These are phyloP conservation scores for Cyberlindnera meyerae DNA, from an alignment of 805 yeast genomes.

Conservation along the genomic window DNA sequence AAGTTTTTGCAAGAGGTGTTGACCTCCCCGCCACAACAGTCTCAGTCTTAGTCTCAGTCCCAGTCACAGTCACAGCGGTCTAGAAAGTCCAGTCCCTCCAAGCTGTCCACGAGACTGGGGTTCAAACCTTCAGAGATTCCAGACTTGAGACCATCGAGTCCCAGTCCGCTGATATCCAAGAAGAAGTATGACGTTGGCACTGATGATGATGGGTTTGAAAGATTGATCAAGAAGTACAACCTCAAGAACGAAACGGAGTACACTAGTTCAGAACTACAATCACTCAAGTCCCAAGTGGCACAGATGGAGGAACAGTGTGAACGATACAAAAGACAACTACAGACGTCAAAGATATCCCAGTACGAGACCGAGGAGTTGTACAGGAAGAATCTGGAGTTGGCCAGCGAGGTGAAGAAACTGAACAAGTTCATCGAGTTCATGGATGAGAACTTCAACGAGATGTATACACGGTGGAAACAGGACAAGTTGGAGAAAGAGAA, in stretches of 20 bases:
- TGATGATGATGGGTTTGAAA: slow-evolving; percentile 8
- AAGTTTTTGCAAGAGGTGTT: slow-evolving; percentile 7
- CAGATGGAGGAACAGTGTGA: slow-evolving; percentile 11
- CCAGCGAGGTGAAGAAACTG: slow-evolving; percentile 14
- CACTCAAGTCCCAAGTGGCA: slow-evolving; percentile 5
- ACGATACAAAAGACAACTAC: slow-evolving; percentile 4
- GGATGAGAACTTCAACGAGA: slow-evolving; percentile 17
- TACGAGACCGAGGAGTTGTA: slow-evolving; percentile 5
- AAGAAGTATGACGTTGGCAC: too few relatives aligned
- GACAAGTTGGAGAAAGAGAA: slow-evolving; percentile 15
- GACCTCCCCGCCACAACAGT: too few relatives aligned
- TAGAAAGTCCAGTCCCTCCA: neutral
- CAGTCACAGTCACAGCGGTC: neutral
- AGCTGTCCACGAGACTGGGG: slow-evolving; percentile 1
- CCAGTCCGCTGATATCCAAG: slow-evolving; percentile 1
- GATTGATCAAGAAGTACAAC: slow-evolving; percentile 13
- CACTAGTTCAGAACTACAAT: slow-evolving; percentile 1
- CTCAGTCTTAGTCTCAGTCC: too few relatives aligned
- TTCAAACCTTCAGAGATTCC: slow-evolving; percentile 10
- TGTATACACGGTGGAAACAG: slow-evolving; percentile 8
- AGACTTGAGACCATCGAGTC: slow-evolving; percentile 7
- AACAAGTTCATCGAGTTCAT: slow-evolving; percentile 18
- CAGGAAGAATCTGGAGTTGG: slow-evolving; percentile 7
- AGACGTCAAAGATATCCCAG: slow-evolving; percentile 1
- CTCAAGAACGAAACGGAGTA: slow-evolving; percentile 8